Evolutionary conservation across 306 rosid species (phyloP).

Genomic region (Luffa aegyptiaca): DNA sequence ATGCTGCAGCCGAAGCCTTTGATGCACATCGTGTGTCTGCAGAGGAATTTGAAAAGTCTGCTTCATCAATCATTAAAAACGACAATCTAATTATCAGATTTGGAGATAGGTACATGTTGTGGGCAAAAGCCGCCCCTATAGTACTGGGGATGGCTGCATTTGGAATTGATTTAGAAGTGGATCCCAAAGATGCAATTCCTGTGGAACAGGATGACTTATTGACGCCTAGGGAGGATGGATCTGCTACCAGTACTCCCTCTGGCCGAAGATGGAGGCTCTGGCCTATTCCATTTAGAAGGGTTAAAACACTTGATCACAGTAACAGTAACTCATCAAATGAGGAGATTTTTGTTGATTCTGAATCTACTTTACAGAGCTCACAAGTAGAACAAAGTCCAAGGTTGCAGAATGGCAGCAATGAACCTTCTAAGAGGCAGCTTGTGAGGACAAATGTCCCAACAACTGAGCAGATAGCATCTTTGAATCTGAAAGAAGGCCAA

Average conservation of each 20-base stretch:
- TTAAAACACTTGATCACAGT: conserved; percentile 71
- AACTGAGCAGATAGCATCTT: conserved; percentile 87
- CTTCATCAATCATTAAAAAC: conserved; percentile 52
- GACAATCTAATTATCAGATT: conserved; percentile 55
- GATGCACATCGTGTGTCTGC: conserved; percentile 48
- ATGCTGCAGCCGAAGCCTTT: conserved; percentile 66
- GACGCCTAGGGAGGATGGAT: conserved; percentile 35
- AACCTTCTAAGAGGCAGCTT: conserved; percentile 54
- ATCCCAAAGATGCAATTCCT: conserved; percentile 56
- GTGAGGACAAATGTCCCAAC: conserved; percentile 91
- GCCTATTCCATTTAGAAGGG: conserved; percentile 82
- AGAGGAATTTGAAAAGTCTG: conserved; percentile 48
- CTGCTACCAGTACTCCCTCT: conserved; percentile 31
- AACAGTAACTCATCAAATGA: conserved; percentile 52
- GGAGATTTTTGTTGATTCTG: conserved; percentile 87
- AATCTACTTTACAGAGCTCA: conserved; percentile 36
- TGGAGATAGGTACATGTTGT: conserved; percentile 55
- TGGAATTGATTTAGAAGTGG: conserved; percentile 57
- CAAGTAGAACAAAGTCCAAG: conserved; percentile 25
- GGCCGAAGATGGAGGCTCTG: conserved; percentile 92
- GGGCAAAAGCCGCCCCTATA: conserved; percentile 87
- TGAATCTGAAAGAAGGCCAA: conserved; percentile 93
- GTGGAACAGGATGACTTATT: conserved; percentile 52
- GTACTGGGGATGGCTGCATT: conserved; percentile 70
- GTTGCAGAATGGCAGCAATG: conserved; percentile 14